Base-by-base conservation (phyloP, 805 yeast genomes). In the Cephaloascus albidus region DNA sequence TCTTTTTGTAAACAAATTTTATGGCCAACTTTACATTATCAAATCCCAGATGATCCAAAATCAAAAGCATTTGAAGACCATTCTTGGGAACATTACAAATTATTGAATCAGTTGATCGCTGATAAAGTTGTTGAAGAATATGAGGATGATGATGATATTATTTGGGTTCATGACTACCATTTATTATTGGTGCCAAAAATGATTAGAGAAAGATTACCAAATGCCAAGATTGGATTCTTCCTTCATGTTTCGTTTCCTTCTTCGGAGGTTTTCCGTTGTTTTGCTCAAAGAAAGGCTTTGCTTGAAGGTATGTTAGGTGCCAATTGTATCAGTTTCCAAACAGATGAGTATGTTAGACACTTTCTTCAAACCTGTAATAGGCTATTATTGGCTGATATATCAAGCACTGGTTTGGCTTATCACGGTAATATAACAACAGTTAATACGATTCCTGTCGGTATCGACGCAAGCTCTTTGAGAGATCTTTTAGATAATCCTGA, bases 141-240 rank as follows among this genome's bases (percentile, higher is more conserved):
- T 58, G 76, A 78, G 48, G 59, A 62, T 36, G 72, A 71, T 1
- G 87, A 84, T 33, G 96, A 90, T 55, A 66, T 77, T 33, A 71
- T 90, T 43, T 93, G 97, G 97, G 70, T 90, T 39, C 95, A 90
- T 57, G 98, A 90, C 59, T 90, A 90, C 55, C 97, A 93, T 60
- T 66, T 90, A 44, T 69, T 93, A 63, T 63, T 90, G 34, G 86
- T 89, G 2, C 97, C 97, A 0, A 71, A 70, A 40, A 81, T 90
- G 90, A 72, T 90, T 3, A 72, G 96, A 43, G 69, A 77, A 42
- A 61, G 70, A 45, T 56, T 88, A 18, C 96, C 97, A 3, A 57
- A 76, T 41, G 97, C 95, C 2, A 78, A 82, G 45, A 88, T 93
- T 48, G 97, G 96, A 0, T 84, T 89, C 49, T 93, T 88, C 59